Evolutionary conservation across 2,329 filamentous ascomycete species (phyloP), one percentile per base, ranked within the genome.

Genomic region (Aspergillus sergii): DNA sequence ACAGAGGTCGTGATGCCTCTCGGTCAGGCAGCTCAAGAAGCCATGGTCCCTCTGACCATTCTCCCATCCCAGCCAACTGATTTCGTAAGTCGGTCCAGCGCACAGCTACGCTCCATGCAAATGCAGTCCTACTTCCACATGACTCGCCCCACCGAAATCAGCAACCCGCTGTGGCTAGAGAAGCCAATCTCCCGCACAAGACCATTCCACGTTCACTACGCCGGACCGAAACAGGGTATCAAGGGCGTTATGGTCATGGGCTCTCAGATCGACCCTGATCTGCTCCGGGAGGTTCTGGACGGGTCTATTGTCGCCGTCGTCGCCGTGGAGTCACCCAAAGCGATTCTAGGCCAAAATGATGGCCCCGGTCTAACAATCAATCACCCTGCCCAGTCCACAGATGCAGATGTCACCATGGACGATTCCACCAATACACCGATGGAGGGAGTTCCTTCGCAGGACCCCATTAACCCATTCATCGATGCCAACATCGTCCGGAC

Each of bases 81-180:
- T 58, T 78, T 78, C 55, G 75, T 79, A 21, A 77, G 78, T 34
- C 78, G 82, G 54, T 85, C 82, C 28, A 82, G 83, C 32, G 78
- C 80, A 1, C 84, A 87, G 63, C 70, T 85, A 8, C 78, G 84
- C 53, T 79, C 80, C 23, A 88, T 89, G 85, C 85, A 88, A 65
- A 85, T 83, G 65, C 82, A 88, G 65, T 86, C 86, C 1, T 89
- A 88, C 70, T 88, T 89, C 71, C 87, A 89, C 69, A 68, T 75
- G 69, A 72, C 73, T 21, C 72, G 73, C 45, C 71, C 73, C 10
- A 63, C 59, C 36, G 68, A 70, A 45, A 50, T 72, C 26, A 68
- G 62, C 34, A 73, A 71, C 43, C 72, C 77, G 2, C 68, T 75
- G 4, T 88, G 85, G 84, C 75, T 76, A 28, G 69, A 77, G 4